These are phyloP conservation scores for Sporothrix pseudoabietina DNA, from an alignment of 2,329 filamentous ascomycete species.

Conservation along the genomic window DNA sequence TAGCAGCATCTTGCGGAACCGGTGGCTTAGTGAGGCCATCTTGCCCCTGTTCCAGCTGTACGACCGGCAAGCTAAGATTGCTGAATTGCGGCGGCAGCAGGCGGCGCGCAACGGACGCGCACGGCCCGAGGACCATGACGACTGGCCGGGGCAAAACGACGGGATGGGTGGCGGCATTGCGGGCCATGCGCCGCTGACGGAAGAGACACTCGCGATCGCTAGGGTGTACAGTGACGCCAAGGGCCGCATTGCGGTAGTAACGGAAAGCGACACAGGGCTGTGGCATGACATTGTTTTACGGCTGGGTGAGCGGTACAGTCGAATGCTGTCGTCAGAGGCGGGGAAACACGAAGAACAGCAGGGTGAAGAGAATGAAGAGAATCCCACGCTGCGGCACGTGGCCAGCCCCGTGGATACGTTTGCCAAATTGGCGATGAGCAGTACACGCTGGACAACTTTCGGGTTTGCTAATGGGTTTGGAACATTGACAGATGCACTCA, in stretches of 20 bases:
- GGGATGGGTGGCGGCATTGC: constrained; percentile 14
- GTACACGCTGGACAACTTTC: constrained; percentile 44
- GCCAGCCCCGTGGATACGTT: constrained; percentile 21
- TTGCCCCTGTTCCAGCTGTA: constrained; percentile 3
- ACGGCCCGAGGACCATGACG: constrained; percentile 9
- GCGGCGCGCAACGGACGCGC: background rate
- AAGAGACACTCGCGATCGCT: background rate
- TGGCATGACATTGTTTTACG: constrained; percentile 28
- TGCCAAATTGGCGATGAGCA: constrained; percentile 39
- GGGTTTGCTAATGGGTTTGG: constrained; percentile 63
- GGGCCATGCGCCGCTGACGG: constrained; percentile 17
- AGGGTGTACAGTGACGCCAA: background rate
- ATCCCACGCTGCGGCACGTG: background rate
- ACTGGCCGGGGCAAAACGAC: constrained; percentile 6
- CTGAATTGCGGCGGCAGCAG: background rate
- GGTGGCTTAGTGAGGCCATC: constrained; percentile 29
- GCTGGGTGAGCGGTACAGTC: background rate
- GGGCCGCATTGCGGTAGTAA: background rate
- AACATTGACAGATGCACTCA: constrained; percentile 59
- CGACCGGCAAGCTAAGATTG: background rate
- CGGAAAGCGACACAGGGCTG: constrained; percentile 28
- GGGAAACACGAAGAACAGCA: background rate
- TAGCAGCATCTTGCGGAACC: constrained; percentile 32
- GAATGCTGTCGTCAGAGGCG: constrained; percentile 20
- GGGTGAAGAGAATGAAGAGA: background rate